Percentiles rank a stretch among this genome's conserved stretches.
These are phyloP conservation scores for Patellifolia procumbens DNA, from an alignment of 179 eudicot species.

Conservation along the genomic window DNA sequence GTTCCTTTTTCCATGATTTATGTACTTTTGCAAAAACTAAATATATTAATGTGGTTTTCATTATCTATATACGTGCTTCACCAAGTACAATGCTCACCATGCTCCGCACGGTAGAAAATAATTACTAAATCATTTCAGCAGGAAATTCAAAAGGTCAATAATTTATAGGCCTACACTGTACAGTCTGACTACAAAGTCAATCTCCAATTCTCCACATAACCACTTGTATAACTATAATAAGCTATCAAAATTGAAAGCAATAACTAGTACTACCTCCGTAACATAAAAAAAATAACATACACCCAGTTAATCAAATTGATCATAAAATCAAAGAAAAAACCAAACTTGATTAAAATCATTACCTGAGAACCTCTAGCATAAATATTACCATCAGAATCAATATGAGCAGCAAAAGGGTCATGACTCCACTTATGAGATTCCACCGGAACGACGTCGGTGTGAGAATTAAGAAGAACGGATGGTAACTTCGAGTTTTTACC, in stretches of 20 bases:
- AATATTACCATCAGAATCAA: slow-evolving; percentile 48
- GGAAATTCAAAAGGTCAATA: not conserved
- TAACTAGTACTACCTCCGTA: too few relatives aligned
- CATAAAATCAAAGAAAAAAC: not conserved
- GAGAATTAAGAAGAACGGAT: slow-evolving; percentile 73
- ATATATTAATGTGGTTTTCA: too few relatives aligned
- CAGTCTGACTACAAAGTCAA: not conserved
- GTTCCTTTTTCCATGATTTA: too few relatives aligned
- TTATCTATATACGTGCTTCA: too few relatives aligned
- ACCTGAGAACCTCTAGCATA: slow-evolving; percentile 86
- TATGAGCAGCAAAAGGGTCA: slow-evolving; percentile 65
- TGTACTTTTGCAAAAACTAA: too few relatives aligned
- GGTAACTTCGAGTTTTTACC: slow-evolving; percentile 61
- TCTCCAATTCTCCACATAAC: too few relatives aligned
- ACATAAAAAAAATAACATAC: too few relatives aligned
- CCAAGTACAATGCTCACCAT: too few relatives aligned
- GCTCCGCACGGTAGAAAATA: too few relatives aligned
- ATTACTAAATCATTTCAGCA: not conserved
- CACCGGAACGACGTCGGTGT: slow-evolving; percentile 88
- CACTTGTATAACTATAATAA: too few relatives aligned
- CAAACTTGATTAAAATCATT: not conserved
- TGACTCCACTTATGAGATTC: slow-evolving; percentile 69
- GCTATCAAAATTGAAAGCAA: too few relatives aligned
- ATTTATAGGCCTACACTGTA: not conserved
- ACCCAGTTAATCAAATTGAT: not conserved